Base-by-base conservation (phyloP, 768 basidiomycete species). In the Tulasnella sp. region DNA sequence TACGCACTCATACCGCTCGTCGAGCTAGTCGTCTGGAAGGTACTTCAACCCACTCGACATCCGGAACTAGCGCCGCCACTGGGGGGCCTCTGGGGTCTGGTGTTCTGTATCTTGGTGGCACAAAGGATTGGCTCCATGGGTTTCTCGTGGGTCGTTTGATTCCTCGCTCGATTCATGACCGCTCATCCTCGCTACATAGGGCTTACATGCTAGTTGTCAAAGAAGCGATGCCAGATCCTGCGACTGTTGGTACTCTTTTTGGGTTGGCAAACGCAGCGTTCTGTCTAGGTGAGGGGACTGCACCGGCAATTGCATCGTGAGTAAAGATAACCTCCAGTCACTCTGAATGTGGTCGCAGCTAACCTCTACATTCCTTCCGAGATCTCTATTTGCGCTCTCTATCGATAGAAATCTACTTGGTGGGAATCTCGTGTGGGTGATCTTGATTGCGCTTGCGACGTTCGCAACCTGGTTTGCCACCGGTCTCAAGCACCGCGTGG, bases 201-300 rank as follows among this genome's bases (percentile, higher is more conserved):
- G 79, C 89, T 64, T 89, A 86, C 81, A 88, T 91, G 85, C 84
- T 92, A 68, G 83, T 92, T 11, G 84, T 86, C 67, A 90, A 88
- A 77, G 85, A 89, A 68, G 82, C 86, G 68, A 83, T 86, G 0
- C 90, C 89, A 0, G 85, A 82, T 31, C 84, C 88, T 4, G 83
- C 84, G 17, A 84, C 86, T 22, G 83, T 92, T 19, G 90, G 90
- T 0, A 85, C 87, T 67, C 87, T 88, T 0, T 91, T 91, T 79
- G 91, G 90, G 5, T 84, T 91, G 29, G 86, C 89, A 11, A 89
- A 91, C 78, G 79, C 69, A 36, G 67, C 71, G 2, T 64, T 29
- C 67, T 89, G 88, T 78, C 81, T 85, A 29, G 85, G 89, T 31
- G 86, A 91, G 37, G 86, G 89, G 0, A 80, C 90, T 68, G 85